Conservation (phyloP, 257 asterid species). For the Nicotiana attenuata region DNA sequence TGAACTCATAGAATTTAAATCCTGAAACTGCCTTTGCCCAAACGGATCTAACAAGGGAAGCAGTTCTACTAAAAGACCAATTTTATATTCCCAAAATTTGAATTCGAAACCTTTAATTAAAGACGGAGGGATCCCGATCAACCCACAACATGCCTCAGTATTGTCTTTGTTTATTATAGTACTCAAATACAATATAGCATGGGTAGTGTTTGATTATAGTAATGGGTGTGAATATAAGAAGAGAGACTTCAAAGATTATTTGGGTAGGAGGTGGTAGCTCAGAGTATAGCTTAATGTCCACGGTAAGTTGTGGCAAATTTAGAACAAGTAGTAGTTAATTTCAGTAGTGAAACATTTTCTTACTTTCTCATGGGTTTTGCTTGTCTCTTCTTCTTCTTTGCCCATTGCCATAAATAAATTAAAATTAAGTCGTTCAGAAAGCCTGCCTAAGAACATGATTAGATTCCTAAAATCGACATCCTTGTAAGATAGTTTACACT, state of each 20-base stretch:
- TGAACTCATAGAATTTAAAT: too few relatives aligned
- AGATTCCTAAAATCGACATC: slow-evolving; percentile 46
- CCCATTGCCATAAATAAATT: not conserved
- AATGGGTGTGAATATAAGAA: too few relatives aligned
- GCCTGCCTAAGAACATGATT: slow-evolving; percentile 24
- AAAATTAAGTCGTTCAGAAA: not conserved
- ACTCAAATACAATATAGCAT: not conserved
- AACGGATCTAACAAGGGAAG: too few relatives aligned
- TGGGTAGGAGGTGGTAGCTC: not conserved
- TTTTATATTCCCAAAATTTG: too few relatives aligned
- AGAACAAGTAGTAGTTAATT: not conserved
- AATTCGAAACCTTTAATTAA: not conserved
- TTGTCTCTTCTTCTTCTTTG: slow-evolving; percentile 10
- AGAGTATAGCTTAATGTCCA: slow-evolving; percentile 15
- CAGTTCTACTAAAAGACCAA: too few relatives aligned
- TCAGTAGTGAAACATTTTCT: not conserved
- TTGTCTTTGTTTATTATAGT: not conserved
- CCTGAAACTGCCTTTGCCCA: too few relatives aligned
- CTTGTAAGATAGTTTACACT: slow-evolving; percentile 35
- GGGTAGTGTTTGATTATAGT: not conserved
- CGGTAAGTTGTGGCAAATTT: slow-evolving; percentile 6
- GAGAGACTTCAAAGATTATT: too few relatives aligned
- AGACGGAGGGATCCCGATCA: fast-evolving
- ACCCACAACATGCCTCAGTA: not conserved
- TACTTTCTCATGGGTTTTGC: slow-evolving; percentile 18